Evolutionary conservation across 106 monocot genomes (phyloP).

Genomic region (Allium cepa): DNA sequence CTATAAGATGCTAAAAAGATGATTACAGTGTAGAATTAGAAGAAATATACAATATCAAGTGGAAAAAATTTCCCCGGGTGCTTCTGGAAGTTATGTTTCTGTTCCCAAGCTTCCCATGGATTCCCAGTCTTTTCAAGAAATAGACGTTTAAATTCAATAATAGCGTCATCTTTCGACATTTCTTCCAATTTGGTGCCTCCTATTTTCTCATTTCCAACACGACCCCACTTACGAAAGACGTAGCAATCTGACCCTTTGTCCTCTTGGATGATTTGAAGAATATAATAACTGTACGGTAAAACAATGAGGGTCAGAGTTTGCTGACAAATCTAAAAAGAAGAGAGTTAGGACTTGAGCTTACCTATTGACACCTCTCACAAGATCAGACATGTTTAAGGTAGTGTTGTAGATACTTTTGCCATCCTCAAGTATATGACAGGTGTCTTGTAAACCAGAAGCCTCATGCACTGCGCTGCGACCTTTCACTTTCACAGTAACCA

Average conservation of each 20-base stretch:
- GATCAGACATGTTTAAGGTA: conserved; percentile 95
- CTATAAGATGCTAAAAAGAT: no score
- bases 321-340: not conserved
- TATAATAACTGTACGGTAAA: conserved; percentile 69
- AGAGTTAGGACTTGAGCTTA: conserved; percentile 12
- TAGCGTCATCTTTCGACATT: conserved; percentile 69
- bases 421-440: conserved; percentile 86
- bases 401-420: conserved; percentile 95
- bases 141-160: conserved; percentile 75
- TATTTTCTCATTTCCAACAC: conserved; percentile 94
- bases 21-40: no score
- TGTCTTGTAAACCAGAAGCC: conserved; percentile 86
- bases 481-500: conserved; percentile 92
- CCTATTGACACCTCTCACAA: conserved; percentile 94
- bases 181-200: conserved; percentile 76
- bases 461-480: conserved; percentile 95
- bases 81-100: conserved; percentile 66
- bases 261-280: conserved; percentile 94
- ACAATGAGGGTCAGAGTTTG: conserved; percentile 9
- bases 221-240: conserved; percentile 97
- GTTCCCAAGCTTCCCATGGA: conserved; percentile 92
- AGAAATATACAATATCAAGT: conserved; percentile 71
- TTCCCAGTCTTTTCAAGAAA: conserved; percentile 99
- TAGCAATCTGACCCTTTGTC: conserved; percentile 84
- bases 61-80: conserved; percentile 86